phyloP scores from a whole-genome alignment of 2,329 filamentous ascomycete genomes.

The Cladophialophora exuberans region DNA sequence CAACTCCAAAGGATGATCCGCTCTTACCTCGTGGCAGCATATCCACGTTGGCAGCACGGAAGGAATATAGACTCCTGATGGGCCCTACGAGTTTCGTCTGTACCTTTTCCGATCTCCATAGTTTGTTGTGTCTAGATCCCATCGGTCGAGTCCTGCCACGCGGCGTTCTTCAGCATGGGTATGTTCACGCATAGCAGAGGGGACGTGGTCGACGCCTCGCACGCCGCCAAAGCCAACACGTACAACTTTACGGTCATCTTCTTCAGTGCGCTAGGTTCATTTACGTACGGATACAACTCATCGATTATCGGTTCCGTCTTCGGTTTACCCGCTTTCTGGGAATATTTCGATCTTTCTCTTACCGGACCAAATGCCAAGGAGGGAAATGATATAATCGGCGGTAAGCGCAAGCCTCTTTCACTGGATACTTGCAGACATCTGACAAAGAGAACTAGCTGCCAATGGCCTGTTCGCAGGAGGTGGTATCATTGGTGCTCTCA shows the following conservation, averaged over 20 bases:
- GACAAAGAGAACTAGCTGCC: conserved; percentile 18
- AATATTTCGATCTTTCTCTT: conserved; percentile 31
- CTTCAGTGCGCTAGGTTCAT: conserved; percentile 32
- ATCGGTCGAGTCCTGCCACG: background rate
- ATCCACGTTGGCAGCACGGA: background rate
- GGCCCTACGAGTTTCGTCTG: conserved; percentile 1
- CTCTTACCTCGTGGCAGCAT: conserved; percentile 13
- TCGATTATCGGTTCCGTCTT: conserved; percentile 33
- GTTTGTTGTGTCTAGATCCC: conserved; percentile 5
- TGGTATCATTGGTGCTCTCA: conserved; percentile 23
- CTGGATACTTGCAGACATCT: conserved; percentile 8
- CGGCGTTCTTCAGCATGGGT: conserved; percentile 18
- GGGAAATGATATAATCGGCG: conserved; percentile 23
- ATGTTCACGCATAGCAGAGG: conserved; percentile 17
- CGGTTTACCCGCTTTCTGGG: conserved; percentile 29
- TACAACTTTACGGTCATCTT: conserved; percentile 30
- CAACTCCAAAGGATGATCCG: conserved; percentile 13
- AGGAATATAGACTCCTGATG: conserved; percentile 17
- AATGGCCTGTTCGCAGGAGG: conserved; percentile 24
- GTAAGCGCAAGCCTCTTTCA: conserved; percentile 15
- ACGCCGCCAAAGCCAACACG: conserved; percentile 19
- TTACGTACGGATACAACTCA: conserved; percentile 34
- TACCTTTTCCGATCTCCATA: conserved; percentile 8
- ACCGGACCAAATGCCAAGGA: conserved; percentile 19
- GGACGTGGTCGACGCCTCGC: conserved; percentile 13